Evolutionary conservation across 1,139 yeast genomes (phyloP).

Genomic region (Scheffersomyces segobiensis): DNA sequence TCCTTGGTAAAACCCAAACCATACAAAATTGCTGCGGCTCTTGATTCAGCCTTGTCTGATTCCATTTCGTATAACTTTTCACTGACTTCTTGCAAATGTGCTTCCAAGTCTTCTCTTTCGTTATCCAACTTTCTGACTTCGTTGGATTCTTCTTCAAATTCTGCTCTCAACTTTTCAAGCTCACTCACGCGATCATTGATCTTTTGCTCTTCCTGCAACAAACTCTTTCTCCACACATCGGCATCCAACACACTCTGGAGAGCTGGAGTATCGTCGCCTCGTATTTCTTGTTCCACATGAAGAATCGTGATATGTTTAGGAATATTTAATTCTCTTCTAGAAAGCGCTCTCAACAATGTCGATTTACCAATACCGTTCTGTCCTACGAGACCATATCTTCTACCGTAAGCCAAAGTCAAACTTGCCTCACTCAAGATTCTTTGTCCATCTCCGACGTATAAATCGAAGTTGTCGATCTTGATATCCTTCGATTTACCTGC

Average conservation of each 20-base stretch:
- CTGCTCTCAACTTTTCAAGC: constrained; percentile 65
- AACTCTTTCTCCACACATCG: constrained; percentile 96
- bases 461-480: constrained; percentile 87
- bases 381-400: constrained; percentile 96
- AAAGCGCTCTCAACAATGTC: constrained; percentile 82
- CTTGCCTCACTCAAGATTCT: constrained; percentile 89
- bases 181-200: constrained; percentile 74
- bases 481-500: constrained; percentile 96
- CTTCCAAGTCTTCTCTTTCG: constrained; percentile 84
- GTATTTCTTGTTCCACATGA: constrained; percentile 96
- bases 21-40: constrained; percentile 91
- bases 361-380: constrained; percentile 99
- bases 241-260: constrained; percentile 95
- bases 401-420: constrained; percentile 84
- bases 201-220: constrained; percentile 72
- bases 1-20: constrained; percentile 94
- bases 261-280: constrained; percentile 90
- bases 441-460: constrained; percentile 93
- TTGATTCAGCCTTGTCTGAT: constrained; percentile 94
- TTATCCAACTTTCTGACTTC: constrained; percentile 82
- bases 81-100: constrained; percentile 72
- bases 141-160: constrained; percentile 80
- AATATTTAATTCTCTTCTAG: constrained; percentile 89
- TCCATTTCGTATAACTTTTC: constrained; percentile 90
- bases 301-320: constrained; percentile 94